phyloP scores from a whole-genome alignment of 192 early-diverging fungal species.

The Coemansia sp. region DNA sequence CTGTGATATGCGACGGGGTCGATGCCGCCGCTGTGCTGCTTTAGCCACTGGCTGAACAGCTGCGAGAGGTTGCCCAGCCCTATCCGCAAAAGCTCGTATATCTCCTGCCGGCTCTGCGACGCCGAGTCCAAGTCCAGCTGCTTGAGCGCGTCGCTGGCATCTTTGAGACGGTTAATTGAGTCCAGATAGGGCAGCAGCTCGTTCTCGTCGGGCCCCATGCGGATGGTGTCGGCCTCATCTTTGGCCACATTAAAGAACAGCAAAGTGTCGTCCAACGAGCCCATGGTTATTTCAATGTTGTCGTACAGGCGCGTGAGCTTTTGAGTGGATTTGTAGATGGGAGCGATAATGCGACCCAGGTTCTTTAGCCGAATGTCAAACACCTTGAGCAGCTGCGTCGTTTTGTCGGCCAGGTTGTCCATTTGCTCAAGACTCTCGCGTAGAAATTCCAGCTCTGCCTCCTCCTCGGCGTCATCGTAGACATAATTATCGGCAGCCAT shows the following conservation, averaged over 20 bases:
- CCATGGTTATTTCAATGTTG: constrained; percentile 48
- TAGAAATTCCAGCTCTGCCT: constrained; percentile 52
- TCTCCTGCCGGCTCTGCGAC: constrained; percentile 42
- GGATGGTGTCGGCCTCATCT: constrained; percentile 48
- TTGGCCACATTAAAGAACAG: constrained; percentile 52
- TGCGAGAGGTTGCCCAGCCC: constrained; percentile 53
- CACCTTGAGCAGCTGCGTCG: constrained; percentile 46
- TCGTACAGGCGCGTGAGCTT: constrained; percentile 47
- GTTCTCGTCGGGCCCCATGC: constrained; percentile 46
- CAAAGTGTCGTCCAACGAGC: constrained; percentile 48
- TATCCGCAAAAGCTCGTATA: constrained; percentile 45
- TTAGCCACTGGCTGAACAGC: constrained; percentile 55
- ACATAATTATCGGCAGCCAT: constrained; percentile 40
- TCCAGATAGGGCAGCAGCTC: constrained; percentile 54
- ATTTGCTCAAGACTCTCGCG: constrained; percentile 56
- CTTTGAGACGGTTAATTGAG: constrained; percentile 53
- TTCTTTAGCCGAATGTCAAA: constrained; percentile 54
- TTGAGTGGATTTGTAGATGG: constrained; percentile 54
- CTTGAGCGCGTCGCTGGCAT: constrained; percentile 48
- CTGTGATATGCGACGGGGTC: constrained; percentile 51
- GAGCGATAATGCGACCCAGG: constrained; percentile 47
- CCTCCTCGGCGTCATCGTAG: constrained; percentile 49
- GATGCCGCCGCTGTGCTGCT: constrained; percentile 51
- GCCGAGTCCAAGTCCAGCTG: constrained; percentile 48
- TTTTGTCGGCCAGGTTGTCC: constrained; percentile 52